A percentile compares a stretch with the other conserved stretches of the same genome.
These are phyloP conservation scores for Diaporthe citriasiana DNA, from an alignment of 2,329 filamentous ascomycete genomes.

Conservation along the genomic window DNA sequence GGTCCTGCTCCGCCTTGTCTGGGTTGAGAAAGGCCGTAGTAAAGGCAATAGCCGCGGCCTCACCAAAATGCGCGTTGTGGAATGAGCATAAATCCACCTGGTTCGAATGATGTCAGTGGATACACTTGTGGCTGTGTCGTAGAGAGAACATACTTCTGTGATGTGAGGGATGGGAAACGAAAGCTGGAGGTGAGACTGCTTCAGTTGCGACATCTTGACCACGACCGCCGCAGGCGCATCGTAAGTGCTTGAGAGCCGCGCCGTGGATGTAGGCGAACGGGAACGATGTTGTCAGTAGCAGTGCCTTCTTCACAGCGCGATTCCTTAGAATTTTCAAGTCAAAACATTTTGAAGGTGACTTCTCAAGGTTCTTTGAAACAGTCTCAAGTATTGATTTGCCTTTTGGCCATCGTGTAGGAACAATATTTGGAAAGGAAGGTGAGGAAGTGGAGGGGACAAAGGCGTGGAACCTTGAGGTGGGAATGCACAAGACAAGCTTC, in stretches of 20 bases:
- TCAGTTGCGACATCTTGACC: constrained; percentile 39
- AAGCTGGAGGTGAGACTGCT: constrained; percentile 17
- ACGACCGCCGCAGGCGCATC: constrained; percentile 17
- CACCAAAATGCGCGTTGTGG: constrained; percentile 71
- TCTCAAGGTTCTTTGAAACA: neutral
- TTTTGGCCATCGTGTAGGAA: neutral
- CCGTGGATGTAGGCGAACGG: constrained; percentile 17
- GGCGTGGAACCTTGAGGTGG: neutral
- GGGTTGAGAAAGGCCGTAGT: constrained; percentile 59
- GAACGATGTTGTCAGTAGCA: neutral
- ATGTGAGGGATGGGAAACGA: constrained; percentile 52
- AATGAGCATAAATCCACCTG: constrained; percentile 74
- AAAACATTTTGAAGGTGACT: constrained; percentile 15
- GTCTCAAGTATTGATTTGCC: neutral
- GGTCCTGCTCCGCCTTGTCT: constrained; percentile 44
- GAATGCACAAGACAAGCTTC: neutral
- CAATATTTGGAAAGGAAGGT: neutral
- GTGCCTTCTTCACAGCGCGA: constrained; percentile 3
- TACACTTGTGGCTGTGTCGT: neutral
- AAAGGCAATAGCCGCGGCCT: constrained; percentile 61
- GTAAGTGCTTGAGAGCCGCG: constrained; percentile 25
- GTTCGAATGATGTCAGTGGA: constrained; percentile 41
- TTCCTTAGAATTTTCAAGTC: neutral
- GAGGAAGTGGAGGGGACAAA: neutral
- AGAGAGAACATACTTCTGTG: constrained; percentile 52